Percentiles rank a stretch among this genome's conserved stretches.
Evolutionary conservation across 345 rosid genomes (phyloP).

Genomic region (Aquilaria malaccensis): DNA sequence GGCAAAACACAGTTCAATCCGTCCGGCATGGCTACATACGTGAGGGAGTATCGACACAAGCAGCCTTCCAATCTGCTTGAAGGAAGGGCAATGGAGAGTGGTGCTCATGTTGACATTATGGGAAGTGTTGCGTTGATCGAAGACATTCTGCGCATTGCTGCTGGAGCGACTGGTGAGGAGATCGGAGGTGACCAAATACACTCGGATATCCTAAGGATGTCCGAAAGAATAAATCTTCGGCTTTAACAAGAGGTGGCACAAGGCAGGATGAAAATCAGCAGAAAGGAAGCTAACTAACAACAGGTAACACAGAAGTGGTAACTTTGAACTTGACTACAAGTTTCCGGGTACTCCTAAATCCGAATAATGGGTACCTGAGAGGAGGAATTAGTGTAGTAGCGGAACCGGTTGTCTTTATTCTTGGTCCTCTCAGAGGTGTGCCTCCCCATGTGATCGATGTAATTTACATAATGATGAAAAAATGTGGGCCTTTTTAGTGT

Average conservation of each 20-base stretch:
- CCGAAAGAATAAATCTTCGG: conserved; percentile 39
- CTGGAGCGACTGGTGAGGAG: conserved; percentile 49
- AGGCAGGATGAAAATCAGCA: conserved; percentile 1
- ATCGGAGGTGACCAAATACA: conserved; percentile 57
- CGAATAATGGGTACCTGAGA: too few relatives aligned
- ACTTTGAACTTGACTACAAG: too few relatives aligned
- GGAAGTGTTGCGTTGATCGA: conserved; percentile 57
- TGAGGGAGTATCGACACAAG: conserved; percentile 56
- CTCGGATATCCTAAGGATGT: conserved; percentile 42
- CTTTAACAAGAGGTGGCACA: conserved; percentile 18
- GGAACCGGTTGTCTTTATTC: too few relatives aligned
- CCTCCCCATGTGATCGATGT: too few relatives aligned
- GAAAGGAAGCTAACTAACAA: background rate
- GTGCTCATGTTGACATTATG: conserved; percentile 70
- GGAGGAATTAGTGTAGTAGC: too few relatives aligned
- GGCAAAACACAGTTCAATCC: conserved; percentile 73
- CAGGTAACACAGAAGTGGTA: too few relatives aligned
- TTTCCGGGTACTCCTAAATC: too few relatives aligned
- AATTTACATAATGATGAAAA: too few relatives aligned
- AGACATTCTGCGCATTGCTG: conserved; percentile 54
- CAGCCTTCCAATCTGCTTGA: conserved; percentile 44
- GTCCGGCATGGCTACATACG: conserved; percentile 32
- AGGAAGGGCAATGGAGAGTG: conserved; percentile 49
- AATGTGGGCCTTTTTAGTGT: too few relatives aligned
- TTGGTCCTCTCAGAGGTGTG: too few relatives aligned